Percentiles rank a stretch among this genome's conserved stretches.
These are phyloP conservation scores for Neospora caninum DNA, from an alignment of 169 alveolate species.

Conservation along the genomic window DNA sequence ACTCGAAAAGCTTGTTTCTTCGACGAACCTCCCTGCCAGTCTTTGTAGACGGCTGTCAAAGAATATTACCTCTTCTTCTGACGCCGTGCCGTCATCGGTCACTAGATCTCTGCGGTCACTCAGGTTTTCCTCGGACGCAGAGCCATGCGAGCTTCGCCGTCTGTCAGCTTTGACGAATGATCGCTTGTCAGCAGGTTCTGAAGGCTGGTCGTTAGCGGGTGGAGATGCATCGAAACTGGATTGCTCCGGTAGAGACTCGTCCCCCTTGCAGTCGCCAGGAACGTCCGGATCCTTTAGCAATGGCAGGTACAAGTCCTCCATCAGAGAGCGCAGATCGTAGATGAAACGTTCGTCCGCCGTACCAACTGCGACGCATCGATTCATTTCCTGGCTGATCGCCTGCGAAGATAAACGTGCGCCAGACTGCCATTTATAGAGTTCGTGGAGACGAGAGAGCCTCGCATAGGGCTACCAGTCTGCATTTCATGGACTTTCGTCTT, in stretches of 20 bases:
- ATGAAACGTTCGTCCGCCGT: conserved; percentile 15
- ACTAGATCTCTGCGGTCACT: no score
- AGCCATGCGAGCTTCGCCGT: neutral
- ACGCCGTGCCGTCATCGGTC: no score
- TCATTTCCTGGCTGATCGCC: conserved; percentile 52
- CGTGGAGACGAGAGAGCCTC: neutral
- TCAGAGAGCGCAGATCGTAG: conserved; percentile 40
- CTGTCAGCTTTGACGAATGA: neutral
- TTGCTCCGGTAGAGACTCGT: neutral
- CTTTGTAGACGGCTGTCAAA: no score
- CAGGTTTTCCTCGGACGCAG: no score
- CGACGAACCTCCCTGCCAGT: no score
- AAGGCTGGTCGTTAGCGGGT: neutral
- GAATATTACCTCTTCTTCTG: no score
- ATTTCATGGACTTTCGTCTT: no score
- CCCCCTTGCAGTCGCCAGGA: neutral
- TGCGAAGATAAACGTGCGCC: neutral
- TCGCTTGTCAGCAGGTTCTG: neutral
- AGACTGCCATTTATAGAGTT: neutral
- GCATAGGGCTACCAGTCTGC: neutral
- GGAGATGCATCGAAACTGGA: neutral
- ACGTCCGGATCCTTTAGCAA: conserved; percentile 28
- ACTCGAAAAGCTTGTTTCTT: no score
- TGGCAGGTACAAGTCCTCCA: conserved; percentile 52
- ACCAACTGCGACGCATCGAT: conserved; percentile 52